Conservation (phyloP, 345 rosid species). For the Hibiscus mutabilis region DNA sequence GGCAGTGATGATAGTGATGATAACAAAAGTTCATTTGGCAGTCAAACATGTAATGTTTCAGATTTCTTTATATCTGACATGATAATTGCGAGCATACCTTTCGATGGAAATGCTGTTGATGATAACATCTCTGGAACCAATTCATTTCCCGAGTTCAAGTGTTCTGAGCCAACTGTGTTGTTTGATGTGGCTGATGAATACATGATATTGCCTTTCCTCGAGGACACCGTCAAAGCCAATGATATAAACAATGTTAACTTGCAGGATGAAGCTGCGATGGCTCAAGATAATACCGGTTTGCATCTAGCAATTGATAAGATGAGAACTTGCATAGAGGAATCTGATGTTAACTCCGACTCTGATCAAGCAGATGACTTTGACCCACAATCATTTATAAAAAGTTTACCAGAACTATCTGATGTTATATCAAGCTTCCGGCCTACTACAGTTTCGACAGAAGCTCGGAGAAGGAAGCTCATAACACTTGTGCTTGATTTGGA, state of each 20-base stretch:
- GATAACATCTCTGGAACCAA: slow-evolving; percentile 23
- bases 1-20: slow-evolving; percentile 33
- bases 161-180: slow-evolving; percentile 46
- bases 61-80: slow-evolving; percentile 61
- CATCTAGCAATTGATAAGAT: slow-evolving; percentile 62
- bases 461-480: slow-evolving; percentile 44
- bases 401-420: slow-evolving; percentile 78
- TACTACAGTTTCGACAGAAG: slow-evolving; percentile 31
- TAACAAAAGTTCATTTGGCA: slow-evolving; percentile 29
- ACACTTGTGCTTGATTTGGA: slow-evolving; percentile 93
- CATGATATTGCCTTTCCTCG: slow-evolving; percentile 70
- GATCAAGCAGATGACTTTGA: slow-evolving; percentile 72
- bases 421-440: slow-evolving; percentile 57
- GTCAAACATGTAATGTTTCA: slow-evolving; percentile 53
- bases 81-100: slow-evolving; percentile 47
- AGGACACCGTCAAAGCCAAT: slow-evolving; percentile 50
- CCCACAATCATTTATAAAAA: slow-evolving; percentile 64
- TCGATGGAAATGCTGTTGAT: slow-evolving; percentile 35
- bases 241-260: slow-evolving; percentile 33
- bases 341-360: slow-evolving; percentile 40
- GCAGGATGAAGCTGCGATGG: slow-evolving; percentile 34
- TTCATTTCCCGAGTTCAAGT: slow-evolving; percentile 52
- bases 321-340: slow-evolving; percentile 41
- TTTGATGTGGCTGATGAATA: slow-evolving; percentile 62
- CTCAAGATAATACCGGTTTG: slow-evolving; percentile 41